Evolutionary conservation across 495 filamentous ascomycete genomes (phyloP).

Genomic region (Peziza echinospora): DNA sequence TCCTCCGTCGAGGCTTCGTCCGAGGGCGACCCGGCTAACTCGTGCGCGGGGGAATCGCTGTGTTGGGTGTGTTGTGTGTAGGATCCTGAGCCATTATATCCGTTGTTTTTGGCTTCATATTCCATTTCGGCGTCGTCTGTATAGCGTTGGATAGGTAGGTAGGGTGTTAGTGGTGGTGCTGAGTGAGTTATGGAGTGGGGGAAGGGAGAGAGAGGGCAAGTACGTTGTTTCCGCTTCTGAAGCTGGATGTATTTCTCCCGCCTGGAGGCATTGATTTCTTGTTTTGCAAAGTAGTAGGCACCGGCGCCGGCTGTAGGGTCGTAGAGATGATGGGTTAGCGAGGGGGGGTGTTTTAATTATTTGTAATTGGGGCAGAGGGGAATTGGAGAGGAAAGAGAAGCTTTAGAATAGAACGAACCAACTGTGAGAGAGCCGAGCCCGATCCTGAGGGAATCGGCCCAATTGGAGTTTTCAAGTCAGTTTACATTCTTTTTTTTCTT

Average conservation of each 20-base stretch:
- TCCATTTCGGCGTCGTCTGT: slow-evolving; percentile 23
- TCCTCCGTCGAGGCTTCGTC: slow-evolving; percentile 53
- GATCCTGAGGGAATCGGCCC: too few relatives aligned
- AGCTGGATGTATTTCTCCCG: slow-evolving; percentile 45
- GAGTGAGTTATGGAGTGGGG: slow-evolving; percentile 14
- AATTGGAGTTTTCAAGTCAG: too few relatives aligned
- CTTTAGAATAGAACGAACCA: too few relatives aligned
- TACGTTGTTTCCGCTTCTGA: slow-evolving; percentile 38
- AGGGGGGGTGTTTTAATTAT: background rate
- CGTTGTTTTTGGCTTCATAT: too few relatives aligned
- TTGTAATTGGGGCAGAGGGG: background rate
- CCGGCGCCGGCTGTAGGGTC: slow-evolving; percentile 53
- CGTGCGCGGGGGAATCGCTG: slow-evolving; percentile 50
- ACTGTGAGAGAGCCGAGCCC: too few relatives aligned
- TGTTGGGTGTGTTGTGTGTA: slow-evolving; percentile 36
- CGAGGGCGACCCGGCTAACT: slow-evolving; percentile 54
- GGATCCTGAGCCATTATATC: too few relatives aligned
- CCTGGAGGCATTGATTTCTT: slow-evolving; percentile 76
- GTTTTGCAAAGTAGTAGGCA: slow-evolving; percentile 92
- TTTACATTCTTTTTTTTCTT: too few relatives aligned
- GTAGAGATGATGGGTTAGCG: background rate
- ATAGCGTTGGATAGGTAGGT: too few relatives aligned
- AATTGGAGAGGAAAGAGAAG: too few relatives aligned
- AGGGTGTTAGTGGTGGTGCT: too few relatives aligned
- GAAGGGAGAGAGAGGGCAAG: slow-evolving; percentile 29